Evolutionary conservation across 345 rosid genomes (phyloP).

Genomic region (Eucalyptus globulus): DNA sequence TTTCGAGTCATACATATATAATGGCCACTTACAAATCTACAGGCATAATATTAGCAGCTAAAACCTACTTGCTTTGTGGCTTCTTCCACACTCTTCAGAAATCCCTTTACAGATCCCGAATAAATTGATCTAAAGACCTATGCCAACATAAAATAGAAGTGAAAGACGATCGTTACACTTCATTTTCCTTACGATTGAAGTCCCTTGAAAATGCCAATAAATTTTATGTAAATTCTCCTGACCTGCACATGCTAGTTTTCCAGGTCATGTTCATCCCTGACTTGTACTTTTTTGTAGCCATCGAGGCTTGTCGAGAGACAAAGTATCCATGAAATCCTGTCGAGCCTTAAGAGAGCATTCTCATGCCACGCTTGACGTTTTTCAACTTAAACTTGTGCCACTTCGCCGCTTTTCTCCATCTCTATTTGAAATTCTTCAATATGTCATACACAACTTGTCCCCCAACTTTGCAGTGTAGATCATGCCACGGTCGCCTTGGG

Average conservation of each 20-base stretch:
- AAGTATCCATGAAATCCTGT: too few species aligned
- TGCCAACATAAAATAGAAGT: not conserved
- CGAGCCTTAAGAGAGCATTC: too few species aligned
- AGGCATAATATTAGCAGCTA: not conserved
- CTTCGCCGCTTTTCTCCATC: too few species aligned
- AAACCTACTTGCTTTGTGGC: slow-evolving; percentile 30
- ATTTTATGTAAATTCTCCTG: not conserved
- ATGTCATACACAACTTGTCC: accelerated
- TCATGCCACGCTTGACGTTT: too few species aligned
- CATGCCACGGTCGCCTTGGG: too few species aligned
- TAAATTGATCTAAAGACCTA: slow-evolving; percentile 63
- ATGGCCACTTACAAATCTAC: not conserved
- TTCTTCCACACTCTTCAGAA: slow-evolving; percentile 31
- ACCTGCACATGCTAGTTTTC: slow-evolving; percentile 70
- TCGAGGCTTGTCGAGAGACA: too few species aligned
- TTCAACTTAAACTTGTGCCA: accelerated
- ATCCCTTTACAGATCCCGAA: slow-evolving; percentile 59
- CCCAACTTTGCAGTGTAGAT: too few species aligned
- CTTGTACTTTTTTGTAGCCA: not conserved
- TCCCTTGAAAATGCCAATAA: not conserved
- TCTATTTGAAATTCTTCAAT: accelerated
- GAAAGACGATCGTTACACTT: not conserved
- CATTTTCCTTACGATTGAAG: not conserved
- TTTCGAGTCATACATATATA: too few species aligned
- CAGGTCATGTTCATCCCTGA: slow-evolving; percentile 25